Conservation (phyloP, 257 asterid species). For the Capsicum chinense region DNA sequence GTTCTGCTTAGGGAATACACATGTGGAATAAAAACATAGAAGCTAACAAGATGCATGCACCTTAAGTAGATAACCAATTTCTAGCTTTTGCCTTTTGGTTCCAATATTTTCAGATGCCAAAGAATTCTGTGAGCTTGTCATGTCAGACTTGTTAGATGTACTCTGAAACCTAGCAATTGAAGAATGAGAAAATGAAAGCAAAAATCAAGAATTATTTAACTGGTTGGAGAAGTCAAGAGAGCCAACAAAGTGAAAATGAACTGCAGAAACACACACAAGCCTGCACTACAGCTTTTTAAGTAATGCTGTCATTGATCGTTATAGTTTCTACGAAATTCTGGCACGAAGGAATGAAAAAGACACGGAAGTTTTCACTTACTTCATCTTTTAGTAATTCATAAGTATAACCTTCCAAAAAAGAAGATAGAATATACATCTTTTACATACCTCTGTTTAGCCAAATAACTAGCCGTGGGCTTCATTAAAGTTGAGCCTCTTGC, state of each 20-base stretch:
- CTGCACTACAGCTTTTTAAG: constrained; percentile 6
- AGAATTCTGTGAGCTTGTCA: constrained; percentile 42
- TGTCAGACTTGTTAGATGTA: constrained; percentile 34
- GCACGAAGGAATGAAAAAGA: constrained; percentile 1
- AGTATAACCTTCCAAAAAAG: constrained; percentile 54
- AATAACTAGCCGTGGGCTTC: constrained; percentile 90
- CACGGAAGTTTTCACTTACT: background rate
- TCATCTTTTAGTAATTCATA: constrained; percentile 7
- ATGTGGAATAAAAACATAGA: background rate
- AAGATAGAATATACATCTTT: constrained; percentile 42
- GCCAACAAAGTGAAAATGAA: background rate
- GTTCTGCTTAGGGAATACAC: background rate
- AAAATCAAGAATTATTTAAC: background rate
- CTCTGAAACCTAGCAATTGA: constrained; percentile 51
- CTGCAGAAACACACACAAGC: constrained; percentile 14
- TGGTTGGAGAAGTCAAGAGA: constrained; percentile 2
- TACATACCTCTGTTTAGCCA: constrained; percentile 67
- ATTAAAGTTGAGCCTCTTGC: constrained; percentile 62
- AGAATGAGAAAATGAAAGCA: constrained; percentile 31
- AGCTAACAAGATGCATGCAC: constrained; percentile 38
- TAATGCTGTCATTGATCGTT: background rate
- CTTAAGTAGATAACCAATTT: constrained; percentile 76
- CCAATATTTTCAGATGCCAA: constrained; percentile 45
- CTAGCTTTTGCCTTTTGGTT: constrained; percentile 84
- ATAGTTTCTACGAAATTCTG: background rate